Evolutionary conservation across 768 basidiomycete species (phyloP), one percentile per base, ranked within the genome.

Genomic region (Boletus sensibilis): DNA sequence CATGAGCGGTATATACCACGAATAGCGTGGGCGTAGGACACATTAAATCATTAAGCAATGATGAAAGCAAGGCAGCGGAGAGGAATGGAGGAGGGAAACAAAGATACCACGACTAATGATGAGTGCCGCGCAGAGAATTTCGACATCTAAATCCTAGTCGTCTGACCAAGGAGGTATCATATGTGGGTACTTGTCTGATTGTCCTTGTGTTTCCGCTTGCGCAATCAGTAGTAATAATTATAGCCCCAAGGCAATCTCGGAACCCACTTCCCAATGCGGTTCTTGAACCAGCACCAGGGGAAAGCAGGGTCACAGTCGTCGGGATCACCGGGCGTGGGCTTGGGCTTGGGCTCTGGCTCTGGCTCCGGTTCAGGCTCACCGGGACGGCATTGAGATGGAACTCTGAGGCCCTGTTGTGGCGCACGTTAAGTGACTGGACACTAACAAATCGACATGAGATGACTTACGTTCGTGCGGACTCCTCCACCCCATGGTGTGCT

Each of bases 401-500:
- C 68, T 20, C 64, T 56, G 68, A 56, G 64, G 40, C 80, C 83
- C 74, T 83, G 50, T 48, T 44, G 56, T 21, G 8, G 1, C 4
- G 12, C 25, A 7, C 4, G 31, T 65, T 12, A 66, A n/a, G n/a
- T n/a, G n/a, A 27, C 14, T 23, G 23, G 2, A 37, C 12, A 11
- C 4, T 1, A 34, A 43, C 54, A 38, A 31, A n/a, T n/a, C 4
- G 29, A 31, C 4, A 13, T 3, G 12, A n/a, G 1, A 14, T 1
- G 2, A 64, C 75, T 59, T 65, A 80, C 90, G 62, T 93, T 82
- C 18, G 78, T 79, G 58, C 94, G 81, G 50, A 91, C 75, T 56
- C 94, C 94, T 81, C 93, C 92, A 65, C 94, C 94, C 94, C 94
- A 97, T 18, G 93, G 94, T 9, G 91, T 92, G 56, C 81, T 76